These are phyloP conservation scores for Gossypium herbaceum DNA, from an alignment of 345 rosid genomes.

Conservation along the genomic window DNA sequence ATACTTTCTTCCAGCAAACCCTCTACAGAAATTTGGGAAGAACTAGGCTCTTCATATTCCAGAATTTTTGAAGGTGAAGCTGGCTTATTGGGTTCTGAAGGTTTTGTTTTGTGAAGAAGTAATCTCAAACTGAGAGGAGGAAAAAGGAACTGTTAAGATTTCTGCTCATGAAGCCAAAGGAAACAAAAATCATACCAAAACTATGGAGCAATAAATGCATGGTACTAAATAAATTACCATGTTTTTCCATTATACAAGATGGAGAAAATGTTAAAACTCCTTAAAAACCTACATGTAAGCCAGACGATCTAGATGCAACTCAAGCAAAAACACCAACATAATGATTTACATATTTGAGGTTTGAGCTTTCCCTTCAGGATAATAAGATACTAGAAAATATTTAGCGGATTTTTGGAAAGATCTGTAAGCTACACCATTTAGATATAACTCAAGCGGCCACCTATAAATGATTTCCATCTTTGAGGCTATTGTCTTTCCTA, in stretches of 20 bases:
- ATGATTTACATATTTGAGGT: background rate
- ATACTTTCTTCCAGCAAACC: constrained; percentile 76
- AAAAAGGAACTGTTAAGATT: constrained; percentile 13
- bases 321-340: background rate
- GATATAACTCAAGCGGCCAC: background rate
- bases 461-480: background rate
- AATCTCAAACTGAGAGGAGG: constrained; percentile 66
- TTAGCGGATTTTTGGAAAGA: background rate
- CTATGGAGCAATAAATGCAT: background rate
- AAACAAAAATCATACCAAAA: background rate
- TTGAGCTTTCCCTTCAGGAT: background rate
- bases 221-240: background rate
- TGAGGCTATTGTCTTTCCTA: background rate
- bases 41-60: constrained; percentile 52
- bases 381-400: background rate
- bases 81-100: constrained; percentile 52
- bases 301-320: background rate
- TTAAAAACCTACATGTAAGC: background rate
- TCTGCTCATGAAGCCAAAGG: constrained; percentile 7
- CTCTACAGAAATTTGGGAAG: constrained; percentile 59
- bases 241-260: constrained; percentile 1
- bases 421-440: background rate
- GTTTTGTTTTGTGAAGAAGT: constrained; percentile 55
- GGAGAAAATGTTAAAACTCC: background rate
- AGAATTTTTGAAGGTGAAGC: constrained; percentile 36